Evolutionary conservation across 805 yeast species (phyloP), one percentile per base, ranked within the genome.

Genomic region (Isabelozyma rhagii): DNA sequence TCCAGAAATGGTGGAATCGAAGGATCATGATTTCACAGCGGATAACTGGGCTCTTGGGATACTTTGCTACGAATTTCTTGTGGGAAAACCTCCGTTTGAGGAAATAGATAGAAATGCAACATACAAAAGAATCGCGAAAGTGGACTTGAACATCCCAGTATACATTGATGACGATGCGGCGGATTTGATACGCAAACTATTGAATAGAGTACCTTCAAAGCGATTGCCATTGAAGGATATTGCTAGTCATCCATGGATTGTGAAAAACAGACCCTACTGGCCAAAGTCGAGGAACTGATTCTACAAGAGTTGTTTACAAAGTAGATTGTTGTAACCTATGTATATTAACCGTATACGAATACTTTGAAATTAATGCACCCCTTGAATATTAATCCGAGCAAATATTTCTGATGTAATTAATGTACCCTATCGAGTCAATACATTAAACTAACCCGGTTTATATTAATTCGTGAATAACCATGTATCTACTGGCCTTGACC

Each of bases 1-100:
- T 0, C 99, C 99, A 7, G 99, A 93, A 68, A 85, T 94, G 87
- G 89, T 93, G 6, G 94, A 87, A 53, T 84, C 88, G 1, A 83
- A 80, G 57, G 87, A 84, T 9, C 94, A 93, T 59, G 93, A 87
- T 57, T 78, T 77, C 47, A 77, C 77, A 46, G 96, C 90, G 0
- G 99, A 93, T 63, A 79, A 87, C 3, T 93, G 99, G 99, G 89
- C 97, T 1, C 71, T 93, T 47, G 99, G 99, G 0, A 83, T 93
- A 2, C 66, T 93, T 38, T 78, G 91, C 53, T 93, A 86, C 61
- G 99, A 93, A 65, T 79, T 94, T 46, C 68, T 93, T 1, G 91
- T 87, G 4, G 98, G 97, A 0, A 75, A 78, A 44, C 97, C 99
- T 0, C 98, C 98, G 0, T 93, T 93, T 64, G 97, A 91, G 63